A percentile compares a stretch with the other conserved stretches of the same genome.
Evolutionary conservation across 176 grass and related monocot genomes (phyloP).

Genomic region (Elymus sibiricus): DNA sequence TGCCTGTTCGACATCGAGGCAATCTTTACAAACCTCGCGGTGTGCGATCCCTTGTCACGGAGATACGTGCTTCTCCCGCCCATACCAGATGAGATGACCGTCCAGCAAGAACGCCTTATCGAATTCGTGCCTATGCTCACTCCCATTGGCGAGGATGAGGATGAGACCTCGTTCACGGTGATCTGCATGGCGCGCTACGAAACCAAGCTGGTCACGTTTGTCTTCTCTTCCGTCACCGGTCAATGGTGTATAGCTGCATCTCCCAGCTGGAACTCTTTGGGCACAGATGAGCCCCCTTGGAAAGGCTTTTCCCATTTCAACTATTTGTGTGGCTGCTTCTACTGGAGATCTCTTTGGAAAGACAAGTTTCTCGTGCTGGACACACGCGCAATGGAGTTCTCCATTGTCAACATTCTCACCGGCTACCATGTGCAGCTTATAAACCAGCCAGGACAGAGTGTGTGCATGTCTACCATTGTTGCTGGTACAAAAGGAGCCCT

Average conservation of each 20-base stretch:
- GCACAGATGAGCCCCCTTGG: not conserved
- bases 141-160: not conserved
- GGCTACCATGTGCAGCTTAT: not conserved
- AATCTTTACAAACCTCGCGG: not conserved
- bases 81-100: not conserved
- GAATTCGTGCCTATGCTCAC: not conserved
- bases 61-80: not conserved
- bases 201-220: not conserved
- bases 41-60: slow-evolving; percentile 14
- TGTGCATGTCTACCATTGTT: not conserved
- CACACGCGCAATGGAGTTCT: slow-evolving; percentile 1
- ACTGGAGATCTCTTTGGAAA: not conserved
- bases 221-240: not conserved
- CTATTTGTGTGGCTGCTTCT: not conserved
- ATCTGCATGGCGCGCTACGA: slow-evolving; percentile 4
- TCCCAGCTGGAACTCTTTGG: slow-evolving; percentile 17
- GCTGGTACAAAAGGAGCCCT: not conserved
- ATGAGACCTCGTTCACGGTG: slow-evolving; percentile 22
- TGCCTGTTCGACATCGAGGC: not conserved
- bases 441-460: not conserved
- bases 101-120: not conserved
- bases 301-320: not conserved
- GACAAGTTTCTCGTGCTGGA: not conserved
- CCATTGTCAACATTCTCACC: not conserved
- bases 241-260: not conserved